Evolutionary conservation across 805 yeast species (phyloP), one percentile per base, ranked within the genome.

Genomic region (Lachancea sp.): DNA sequence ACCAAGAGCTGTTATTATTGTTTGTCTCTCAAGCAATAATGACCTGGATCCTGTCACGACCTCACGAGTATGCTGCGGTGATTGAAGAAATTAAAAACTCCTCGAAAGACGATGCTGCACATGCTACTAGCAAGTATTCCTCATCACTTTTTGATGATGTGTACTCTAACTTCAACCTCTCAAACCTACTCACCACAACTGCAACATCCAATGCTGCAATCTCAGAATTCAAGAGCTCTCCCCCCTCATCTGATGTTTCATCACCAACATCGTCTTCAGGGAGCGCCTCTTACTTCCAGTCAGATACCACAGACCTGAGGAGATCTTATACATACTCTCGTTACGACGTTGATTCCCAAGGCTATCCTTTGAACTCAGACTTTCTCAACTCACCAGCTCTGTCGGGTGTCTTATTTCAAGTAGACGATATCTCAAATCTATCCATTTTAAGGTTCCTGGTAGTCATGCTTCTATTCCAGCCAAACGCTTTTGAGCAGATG

Each of bases 21-120:
- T 75, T 67, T 44, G 63, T 76, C 33, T 53, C 75, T n/a, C 68
- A 69, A 36, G 56, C 75, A 3, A 47, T 76, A 6, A 60, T 64
- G 43, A 58, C 63, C 29, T 78, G 83, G 83, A 62, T 73, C 2
- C 51, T 69, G 40, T 64, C 75, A 9, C 63, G 76, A 46, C 72
- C 80, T 0, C 40, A 48, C 4, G 78, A 76, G 37, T 75, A 64
- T 43, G 38, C 67, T 13, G 55, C 53, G 19, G 39, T 45, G 15
- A 29, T 34, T 8, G 34, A 22, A 15, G 43, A 34, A 5, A 25
- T 41, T 3, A 20, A 12, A 6, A 23, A 33, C 7, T 38, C 36
- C 11, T 21, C 41, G n/a, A 32, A 46, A 6, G 42, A 47, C 25
- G 43, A 41, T 18, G 41, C 43, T 36, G 35, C 40, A 3, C 38